phyloP scores from a whole-genome alignment of 176 grass and related monocot species.

The Ensete glaucum region DNA sequence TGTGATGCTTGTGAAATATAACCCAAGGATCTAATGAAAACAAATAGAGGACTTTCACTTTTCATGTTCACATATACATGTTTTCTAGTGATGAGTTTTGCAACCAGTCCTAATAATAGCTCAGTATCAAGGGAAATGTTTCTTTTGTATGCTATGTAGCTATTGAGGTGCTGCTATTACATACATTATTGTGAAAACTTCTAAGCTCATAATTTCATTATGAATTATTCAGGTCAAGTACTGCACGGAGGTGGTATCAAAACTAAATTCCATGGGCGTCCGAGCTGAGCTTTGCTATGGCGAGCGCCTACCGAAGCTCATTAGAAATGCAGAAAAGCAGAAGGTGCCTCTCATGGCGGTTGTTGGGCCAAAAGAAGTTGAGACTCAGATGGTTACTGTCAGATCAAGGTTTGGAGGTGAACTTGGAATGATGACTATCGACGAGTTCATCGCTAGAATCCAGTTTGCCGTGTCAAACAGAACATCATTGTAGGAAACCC shows the following conservation, averaged over 20 bases:
- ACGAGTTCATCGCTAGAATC: constrained; percentile 49
- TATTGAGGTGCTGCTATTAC: background rate
- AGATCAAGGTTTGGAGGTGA: constrained; percentile 69
- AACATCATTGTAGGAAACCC: constrained; percentile 32
- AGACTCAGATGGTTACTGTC: constrained; percentile 55
- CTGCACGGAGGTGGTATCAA: constrained; percentile 57
- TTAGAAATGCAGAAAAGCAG: constrained; percentile 71
- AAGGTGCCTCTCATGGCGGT: constrained; percentile 93
- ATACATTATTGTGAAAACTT: background rate
- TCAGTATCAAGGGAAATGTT: too few species aligned
- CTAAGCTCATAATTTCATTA: background rate
- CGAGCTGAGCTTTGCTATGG: constrained; percentile 74
- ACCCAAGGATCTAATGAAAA: too few species aligned
- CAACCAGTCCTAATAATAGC: too few species aligned
- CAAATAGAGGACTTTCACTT: too few species aligned
- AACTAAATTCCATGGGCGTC: constrained; percentile 53
- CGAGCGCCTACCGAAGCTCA: constrained; percentile 81
- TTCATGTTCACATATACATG: too few species aligned
- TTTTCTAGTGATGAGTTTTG: too few species aligned
- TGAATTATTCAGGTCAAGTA: constrained; percentile 59
- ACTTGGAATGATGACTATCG: constrained; percentile 56
- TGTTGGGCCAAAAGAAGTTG: constrained; percentile 75
- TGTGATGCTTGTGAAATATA: too few species aligned
- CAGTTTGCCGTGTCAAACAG: constrained; percentile 30
- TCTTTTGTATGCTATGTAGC: too few species aligned